phyloP scores from a whole-genome alignment of 805 yeast species.

The Phaffomyces opuntiae region DNA sequence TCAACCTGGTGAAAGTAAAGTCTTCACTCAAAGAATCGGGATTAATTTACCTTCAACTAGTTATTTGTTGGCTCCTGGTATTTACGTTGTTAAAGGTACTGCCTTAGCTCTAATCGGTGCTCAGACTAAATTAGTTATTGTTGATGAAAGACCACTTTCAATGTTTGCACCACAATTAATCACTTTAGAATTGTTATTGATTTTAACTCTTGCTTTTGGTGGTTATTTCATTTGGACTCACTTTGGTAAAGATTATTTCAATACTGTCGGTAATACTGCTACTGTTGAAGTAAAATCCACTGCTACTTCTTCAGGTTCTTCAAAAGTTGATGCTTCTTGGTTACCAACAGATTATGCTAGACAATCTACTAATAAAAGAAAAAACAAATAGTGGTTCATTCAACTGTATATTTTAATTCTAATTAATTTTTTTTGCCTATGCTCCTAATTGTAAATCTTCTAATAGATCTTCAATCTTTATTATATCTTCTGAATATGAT shows the following conservation, averaged over 20 bases:
- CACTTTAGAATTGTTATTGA: slow-evolving; percentile 49
- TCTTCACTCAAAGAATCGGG: slow-evolving; percentile 53
- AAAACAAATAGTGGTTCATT: slow-evolving; percentile 14
- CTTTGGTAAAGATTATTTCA: slow-evolving; percentile 41
- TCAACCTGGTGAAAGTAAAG: slow-evolving; percentile 39
- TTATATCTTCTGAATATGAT: slow-evolving; percentile 26
- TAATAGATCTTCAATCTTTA: slow-evolving; percentile 34
- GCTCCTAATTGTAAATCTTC: slow-evolving; percentile 36
- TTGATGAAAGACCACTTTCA: slow-evolving; percentile 62
- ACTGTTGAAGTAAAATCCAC: slow-evolving; percentile 12
- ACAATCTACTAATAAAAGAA: slow-evolving; percentile 26
- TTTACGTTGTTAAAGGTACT: slow-evolving; percentile 45
- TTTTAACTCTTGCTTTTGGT: slow-evolving; percentile 39
- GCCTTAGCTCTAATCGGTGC: slow-evolving; percentile 49
- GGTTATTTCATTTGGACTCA: slow-evolving; percentile 40
- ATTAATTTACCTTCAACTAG: slow-evolving; percentile 51
- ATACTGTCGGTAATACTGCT: slow-evolving; percentile 23
- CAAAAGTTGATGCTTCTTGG: slow-evolving; percentile 44
- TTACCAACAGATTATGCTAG: slow-evolving; percentile 49
- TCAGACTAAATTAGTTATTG: slow-evolving; percentile 47
- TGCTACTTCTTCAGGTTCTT: slow-evolving; percentile 20
- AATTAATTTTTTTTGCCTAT: slow-evolving; percentile 8
- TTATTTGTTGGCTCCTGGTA: slow-evolving; percentile 53
- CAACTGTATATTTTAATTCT: too few species aligned
- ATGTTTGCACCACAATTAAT: slow-evolving; percentile 67